Conservation (phyloP, 2,329 filamentous ascomycete species). For the Claviceps sp. region DNA sequence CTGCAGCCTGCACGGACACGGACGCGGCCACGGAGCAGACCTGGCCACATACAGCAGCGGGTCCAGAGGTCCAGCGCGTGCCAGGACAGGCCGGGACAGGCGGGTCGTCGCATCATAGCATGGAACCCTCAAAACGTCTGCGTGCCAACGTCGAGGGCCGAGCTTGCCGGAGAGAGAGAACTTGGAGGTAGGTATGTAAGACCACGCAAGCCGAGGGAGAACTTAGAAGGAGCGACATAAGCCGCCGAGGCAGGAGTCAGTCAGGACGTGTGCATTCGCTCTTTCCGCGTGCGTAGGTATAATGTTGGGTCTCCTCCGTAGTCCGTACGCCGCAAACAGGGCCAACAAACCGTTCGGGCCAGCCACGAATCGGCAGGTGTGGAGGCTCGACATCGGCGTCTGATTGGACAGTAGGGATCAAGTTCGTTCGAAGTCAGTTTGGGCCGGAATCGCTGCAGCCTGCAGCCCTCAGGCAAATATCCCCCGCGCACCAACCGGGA, state of each 20-base stretch:
- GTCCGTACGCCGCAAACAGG: not conserved
- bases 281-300: too few relatives aligned
- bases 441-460: not conserved
- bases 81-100: not conserved
- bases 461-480: not conserved
- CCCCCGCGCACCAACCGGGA: not conserved
- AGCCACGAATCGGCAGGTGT: conserved; percentile 1
- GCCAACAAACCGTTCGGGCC: not conserved
- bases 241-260: too few relatives aligned
- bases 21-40: not conserved
- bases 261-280: too few relatives aligned
- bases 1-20: not conserved
- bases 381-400: conserved; percentile 22
- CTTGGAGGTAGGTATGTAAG: too few relatives aligned
- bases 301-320: not conserved
- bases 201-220: too few relatives aligned
- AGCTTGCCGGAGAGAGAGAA: too few relatives aligned
- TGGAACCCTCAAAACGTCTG: too few relatives aligned
- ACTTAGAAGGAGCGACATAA: too few relatives aligned
- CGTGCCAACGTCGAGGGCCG: too few relatives aligned
- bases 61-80: not conserved
- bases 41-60: too few relatives aligned
- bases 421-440: conserved; percentile 4
- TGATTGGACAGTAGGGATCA: conserved; percentile 20
- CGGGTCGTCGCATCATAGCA: not conserved